Base-by-base conservation (phyloP, 2,329 filamentous ascomycete genomes). In the Botrytis squamosa region DNA sequence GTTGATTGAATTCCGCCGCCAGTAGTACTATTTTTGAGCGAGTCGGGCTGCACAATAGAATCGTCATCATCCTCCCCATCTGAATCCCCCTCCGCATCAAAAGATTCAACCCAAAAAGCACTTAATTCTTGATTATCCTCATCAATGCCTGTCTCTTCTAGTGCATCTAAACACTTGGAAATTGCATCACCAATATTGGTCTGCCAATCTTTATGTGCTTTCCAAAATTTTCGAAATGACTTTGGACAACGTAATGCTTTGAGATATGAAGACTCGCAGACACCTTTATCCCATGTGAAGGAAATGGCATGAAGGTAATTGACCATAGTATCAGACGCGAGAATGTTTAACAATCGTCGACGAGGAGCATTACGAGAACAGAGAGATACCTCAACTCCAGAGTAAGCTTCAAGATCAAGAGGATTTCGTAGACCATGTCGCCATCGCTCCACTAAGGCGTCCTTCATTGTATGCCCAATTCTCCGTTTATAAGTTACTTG, bases 311-410 rank as follows among this genome's bases (percentile, higher is more conserved):
- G 62, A 14, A 72, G 14, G 67, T 75, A 77, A 60, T 75, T 75
- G 2, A 64, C 33, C 67, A 77, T 77, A 20, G 71, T 76, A 25
- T 55, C 40, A 2, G 75, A 75, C 14, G 46, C 36, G 4, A 77
- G 72, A 18, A 77, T 46, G n/a, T 72, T 52, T 20, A 75, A 22
- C 4, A 76, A 55, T 22, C 72, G 36, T 64, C 44, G 29, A 60
- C 73, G 44, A 36, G 65, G 65, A n/a, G 75, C 74, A 70, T 76
- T 76, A 6, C 72, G 52, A 40, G 75, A 75, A 71, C 74, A 76
- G 55, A 75, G 70, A 40, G 74, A 76, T 29, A 74, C 40, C 55
- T 76, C 70, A 40, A 75, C 62, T 20, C 75, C 74, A 57, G 69
- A 65, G n/a, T 70, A 75, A 33, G 68, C 63, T 38, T 77, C 75